A percentile compares a stretch with the other conserved stretches of the same genome.
Evolutionary conservation across 108 stramenopile species (phyloP).

Genomic region (Skeletonema potamos): DNA sequence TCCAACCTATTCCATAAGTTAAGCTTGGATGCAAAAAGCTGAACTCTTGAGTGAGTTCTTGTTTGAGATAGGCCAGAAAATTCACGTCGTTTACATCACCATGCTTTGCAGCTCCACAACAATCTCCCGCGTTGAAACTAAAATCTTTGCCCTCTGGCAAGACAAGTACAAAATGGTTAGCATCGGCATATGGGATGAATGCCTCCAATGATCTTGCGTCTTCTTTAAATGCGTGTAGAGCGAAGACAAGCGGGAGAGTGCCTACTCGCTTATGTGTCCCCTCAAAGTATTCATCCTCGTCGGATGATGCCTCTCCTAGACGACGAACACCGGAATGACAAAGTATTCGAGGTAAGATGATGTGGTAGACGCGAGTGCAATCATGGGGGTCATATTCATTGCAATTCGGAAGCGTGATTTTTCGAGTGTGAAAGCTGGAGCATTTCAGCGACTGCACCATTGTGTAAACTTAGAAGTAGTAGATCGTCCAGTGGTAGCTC

Average conservation of each 20-base stretch:
- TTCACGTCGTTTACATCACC: constrained; percentile 44
- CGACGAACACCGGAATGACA: not conserved
- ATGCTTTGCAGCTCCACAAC: constrained; percentile 51
- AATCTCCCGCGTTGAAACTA: constrained; percentile 46
- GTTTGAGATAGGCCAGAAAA: constrained; percentile 35
- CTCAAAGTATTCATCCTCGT: constrained; percentile 10
- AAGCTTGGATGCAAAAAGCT: constrained; percentile 23
- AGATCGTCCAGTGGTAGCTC: no score
- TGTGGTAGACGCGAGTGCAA: constrained; percentile 12
- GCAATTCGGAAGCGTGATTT: constrained; percentile 10
- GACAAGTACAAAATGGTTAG: constrained; percentile 41
- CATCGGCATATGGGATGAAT: constrained; percentile 22
- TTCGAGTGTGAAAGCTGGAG: constrained; percentile 14
- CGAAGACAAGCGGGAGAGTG: constrained; percentile 47
- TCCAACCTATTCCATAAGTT: constrained; percentile 50
- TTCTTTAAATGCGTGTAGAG: constrained; percentile 48
- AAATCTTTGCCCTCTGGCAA: constrained; percentile 37
- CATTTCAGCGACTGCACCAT: constrained; percentile 2
- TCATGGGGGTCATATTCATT: not conserved
- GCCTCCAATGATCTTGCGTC: constrained; percentile 12
- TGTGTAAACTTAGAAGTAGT: no score
- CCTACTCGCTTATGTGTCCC: constrained; percentile 12
- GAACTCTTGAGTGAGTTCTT: constrained; percentile 17
- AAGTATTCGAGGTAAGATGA: constrained; percentile 9
- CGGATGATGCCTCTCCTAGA: not conserved